phyloP scores from a whole-genome alignment of 2,329 filamentous ascomycete genomes.

The Fusarium nurragi region DNA sequence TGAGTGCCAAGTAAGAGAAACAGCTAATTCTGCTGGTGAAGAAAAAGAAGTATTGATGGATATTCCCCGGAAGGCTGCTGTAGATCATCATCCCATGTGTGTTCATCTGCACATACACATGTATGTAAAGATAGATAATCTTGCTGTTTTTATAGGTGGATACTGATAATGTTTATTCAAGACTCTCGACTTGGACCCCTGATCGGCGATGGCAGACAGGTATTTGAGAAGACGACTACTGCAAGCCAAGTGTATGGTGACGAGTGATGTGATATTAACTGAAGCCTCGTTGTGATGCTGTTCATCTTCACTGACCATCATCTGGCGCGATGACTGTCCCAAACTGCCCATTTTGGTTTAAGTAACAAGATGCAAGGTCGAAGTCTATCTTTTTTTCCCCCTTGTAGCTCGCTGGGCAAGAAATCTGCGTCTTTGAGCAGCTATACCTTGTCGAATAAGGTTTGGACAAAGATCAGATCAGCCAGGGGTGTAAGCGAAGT shows the following conservation, averaged over 20 bases:
- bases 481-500: constrained; percentile 28
- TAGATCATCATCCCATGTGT: constrained; percentile 16
- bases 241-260: constrained; percentile 18
- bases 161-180: constrained; percentile 4
- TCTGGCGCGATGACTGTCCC: neutral
- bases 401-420: neutral
- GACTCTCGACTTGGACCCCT: constrained; percentile 29
- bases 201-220: constrained; percentile 23
- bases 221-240: constrained; percentile 26
- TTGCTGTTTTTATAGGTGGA: constrained; percentile 18
- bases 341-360: constrained; percentile 1
- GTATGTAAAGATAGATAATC: constrained; percentile 1
- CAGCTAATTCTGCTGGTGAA: neutral
- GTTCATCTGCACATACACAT: neutral
- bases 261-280: neutral
- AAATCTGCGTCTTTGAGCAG: constrained; percentile 5
- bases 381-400: neutral
- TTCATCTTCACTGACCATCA: neutral
- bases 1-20: neutral
- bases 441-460: constrained; percentile 27
- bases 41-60: constrained; percentile 1
- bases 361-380: constrained; percentile 8
- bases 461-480: constrained; percentile 38
- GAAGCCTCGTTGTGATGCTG: constrained; percentile 2
- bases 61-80: constrained; percentile 11